Conservation (phyloP, 2,329 filamentous ascomycete species). For the Penicillium sp. region DNA sequence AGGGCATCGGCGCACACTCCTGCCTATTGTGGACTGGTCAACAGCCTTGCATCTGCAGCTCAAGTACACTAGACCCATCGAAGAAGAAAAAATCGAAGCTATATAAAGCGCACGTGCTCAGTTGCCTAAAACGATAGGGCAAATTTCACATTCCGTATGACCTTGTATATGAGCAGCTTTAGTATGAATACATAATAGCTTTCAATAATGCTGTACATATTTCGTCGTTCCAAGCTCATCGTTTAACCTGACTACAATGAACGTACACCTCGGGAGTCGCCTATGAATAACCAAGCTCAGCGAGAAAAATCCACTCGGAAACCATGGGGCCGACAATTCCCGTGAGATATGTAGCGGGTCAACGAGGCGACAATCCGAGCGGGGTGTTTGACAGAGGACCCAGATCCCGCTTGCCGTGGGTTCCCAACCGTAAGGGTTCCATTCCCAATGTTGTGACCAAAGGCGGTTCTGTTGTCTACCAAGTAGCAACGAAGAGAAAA, state of each 20-base stretch:
- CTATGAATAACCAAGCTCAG: background rate
- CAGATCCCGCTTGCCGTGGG: background rate
- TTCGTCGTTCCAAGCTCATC: no score
- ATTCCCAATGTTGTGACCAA: background rate
- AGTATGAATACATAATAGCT: no score
- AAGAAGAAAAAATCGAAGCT: background rate
- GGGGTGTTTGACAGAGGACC: background rate
- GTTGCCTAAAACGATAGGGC: background rate
- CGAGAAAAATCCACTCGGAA: background rate
- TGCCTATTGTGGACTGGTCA: background rate
- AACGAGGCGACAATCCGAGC: background rate
- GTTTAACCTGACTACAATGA: background rate
- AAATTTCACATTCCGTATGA: no score
- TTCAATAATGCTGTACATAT: no score
- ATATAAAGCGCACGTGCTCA: background rate
- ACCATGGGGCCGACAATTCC: background rate
- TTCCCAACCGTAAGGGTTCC: background rate
- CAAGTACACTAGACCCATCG: background rate
- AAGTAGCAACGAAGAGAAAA: no score
- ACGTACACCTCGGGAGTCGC: background rate
- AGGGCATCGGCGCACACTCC: background rate
- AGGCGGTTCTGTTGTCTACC: no score
- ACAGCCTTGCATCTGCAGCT: background rate
- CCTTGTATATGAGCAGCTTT: no score
- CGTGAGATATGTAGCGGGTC: slow-evolving; percentile 1